phyloP scores from a whole-genome alignment of 345 rosid genomes.

The Aquilaria yunnanensis region DNA sequence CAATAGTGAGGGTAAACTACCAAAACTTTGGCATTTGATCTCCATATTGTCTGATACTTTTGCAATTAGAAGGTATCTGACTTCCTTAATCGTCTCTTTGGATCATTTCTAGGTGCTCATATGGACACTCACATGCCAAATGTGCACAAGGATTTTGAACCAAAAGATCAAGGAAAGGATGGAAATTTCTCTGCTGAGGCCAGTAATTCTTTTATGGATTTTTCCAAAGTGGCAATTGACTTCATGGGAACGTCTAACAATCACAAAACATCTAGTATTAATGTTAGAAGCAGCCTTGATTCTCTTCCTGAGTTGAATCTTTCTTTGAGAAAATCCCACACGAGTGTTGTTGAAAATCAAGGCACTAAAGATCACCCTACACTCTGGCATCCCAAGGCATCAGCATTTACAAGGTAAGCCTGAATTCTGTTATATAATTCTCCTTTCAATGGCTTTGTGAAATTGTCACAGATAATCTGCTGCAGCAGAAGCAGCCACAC shows the following conservation, averaged over 20 bases:
- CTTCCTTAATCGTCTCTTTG: conserved; percentile 9
- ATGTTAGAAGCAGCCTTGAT: conserved; percentile 30
- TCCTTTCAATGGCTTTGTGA: too few species aligned
- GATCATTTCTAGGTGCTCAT: conserved; percentile 19
- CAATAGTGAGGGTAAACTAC: conserved; percentile 29
- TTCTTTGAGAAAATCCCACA: conserved; percentile 54
- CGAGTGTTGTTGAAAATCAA: conserved; percentile 33
- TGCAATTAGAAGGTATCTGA: conserved; percentile 5
- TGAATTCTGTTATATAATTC: neutral
- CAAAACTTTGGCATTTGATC: conserved; percentile 3
- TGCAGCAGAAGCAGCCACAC: too few species aligned
- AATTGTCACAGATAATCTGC: too few species aligned
- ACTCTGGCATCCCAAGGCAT: conserved; percentile 72
- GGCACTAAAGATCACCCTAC: conserved; percentile 38
- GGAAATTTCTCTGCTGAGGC: conserved; percentile 15
- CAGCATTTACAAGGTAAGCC: conserved; percentile 78
- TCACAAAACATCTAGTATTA: conserved; percentile 24
- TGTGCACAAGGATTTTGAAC: conserved; percentile 18
- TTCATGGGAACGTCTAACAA: conserved; percentile 59
- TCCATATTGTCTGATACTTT: conserved; percentile 3
- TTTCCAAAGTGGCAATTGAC: conserved; percentile 55
- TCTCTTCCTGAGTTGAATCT: conserved; percentile 59
- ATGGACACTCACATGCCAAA: conserved; percentile 13
- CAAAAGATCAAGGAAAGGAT: conserved; percentile 23
- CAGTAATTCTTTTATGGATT: conserved; percentile 17